Base-by-base conservation (phyloP, 179 eudicot genomes). In the Carnegiea gigantea region DNA sequence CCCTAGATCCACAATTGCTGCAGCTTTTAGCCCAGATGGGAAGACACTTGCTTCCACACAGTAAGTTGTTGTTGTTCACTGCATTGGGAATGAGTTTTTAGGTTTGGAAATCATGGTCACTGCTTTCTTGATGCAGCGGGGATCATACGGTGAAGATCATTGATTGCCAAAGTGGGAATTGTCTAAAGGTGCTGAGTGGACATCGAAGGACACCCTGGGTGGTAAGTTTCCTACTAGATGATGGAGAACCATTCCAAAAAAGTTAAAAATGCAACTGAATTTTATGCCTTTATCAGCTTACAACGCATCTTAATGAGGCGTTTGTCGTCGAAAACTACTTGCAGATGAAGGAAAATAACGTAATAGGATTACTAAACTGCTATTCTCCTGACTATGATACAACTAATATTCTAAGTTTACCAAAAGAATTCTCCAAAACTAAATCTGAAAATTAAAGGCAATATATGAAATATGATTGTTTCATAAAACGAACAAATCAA, bases 121-220 rank as follows among this genome's bases (percentile, higher is more conserved):
- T 49, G 76, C 59, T 82, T 76, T 78, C 46, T 68, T 33, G 10
- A 43, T 80, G 79, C 88, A 95, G 97, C 86, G 98, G 98, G 67
- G 98, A 95, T 81, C 98, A 95, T 89, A 95, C 98, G 46, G 98
- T 95, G 33, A 95, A 95, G 91, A 91, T 93, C 82, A 89, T 95
- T 75, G 92, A 95, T 82, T 92, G 93, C 78, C 90, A 87, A 83
- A 93, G 89, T 82, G 98, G 98, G 80, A 88, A 84, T 77, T 95
- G 98, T 86, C 86, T 93, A 76, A 93, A 95, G 89, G 98, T 95
- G 84, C 84, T 95, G 80, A 90, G 90, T 79, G 98, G 98, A 77
- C 98, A 95, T 82, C 91, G 98, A 82, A 91, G 98, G 88, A 95
- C 98, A 26, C 98, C 98, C 30, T 95, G 98, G 98, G 98, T 95